phyloP scores from a whole-genome alignment of 176 grass and related monocot species.

The Dactylis glomerata region DNA sequence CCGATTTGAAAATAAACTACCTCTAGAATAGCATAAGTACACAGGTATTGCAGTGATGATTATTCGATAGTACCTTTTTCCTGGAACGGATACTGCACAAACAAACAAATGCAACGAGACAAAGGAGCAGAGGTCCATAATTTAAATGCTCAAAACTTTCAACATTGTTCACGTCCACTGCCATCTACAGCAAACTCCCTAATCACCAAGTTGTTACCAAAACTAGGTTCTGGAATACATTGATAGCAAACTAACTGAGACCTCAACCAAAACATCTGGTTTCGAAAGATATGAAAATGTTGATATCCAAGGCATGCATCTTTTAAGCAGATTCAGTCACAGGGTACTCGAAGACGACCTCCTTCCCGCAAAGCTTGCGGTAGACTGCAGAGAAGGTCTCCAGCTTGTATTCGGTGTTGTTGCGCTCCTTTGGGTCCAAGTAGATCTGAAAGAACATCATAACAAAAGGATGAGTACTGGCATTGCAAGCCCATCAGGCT shows the following conservation, averaged over 20 bases:
- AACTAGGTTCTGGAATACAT: constrained; percentile 45
- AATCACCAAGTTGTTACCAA: constrained; percentile 40
- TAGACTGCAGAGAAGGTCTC: constrained; percentile 89
- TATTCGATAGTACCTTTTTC: too few species aligned
- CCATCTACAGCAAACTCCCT: neutral
- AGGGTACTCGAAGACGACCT: constrained; percentile 74
- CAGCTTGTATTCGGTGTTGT: constrained; percentile 95
- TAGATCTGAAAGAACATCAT: constrained; percentile 55
- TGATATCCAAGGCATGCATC: neutral
- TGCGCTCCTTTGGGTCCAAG: constrained; percentile 92
- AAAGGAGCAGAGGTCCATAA: constrained; percentile 3
- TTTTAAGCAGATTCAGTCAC: constrained; percentile 40
- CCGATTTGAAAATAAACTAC: too few species aligned
- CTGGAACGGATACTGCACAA: neutral
- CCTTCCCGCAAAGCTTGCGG: constrained; percentile 82
- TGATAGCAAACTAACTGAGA: constrained; percentile 14
- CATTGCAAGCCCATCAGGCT: neutral
- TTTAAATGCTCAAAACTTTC: constrained; percentile 56
- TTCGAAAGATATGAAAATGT: constrained; percentile 12
- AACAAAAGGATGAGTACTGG: neutral
- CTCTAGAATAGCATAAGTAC: too few species aligned
- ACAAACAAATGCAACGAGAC: neutral
- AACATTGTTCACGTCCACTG: constrained; percentile 32
- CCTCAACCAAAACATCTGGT: constrained; percentile 14
- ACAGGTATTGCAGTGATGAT: too few species aligned